A percentile compares a stretch with the other conserved stretches of the same genome.
Evolutionary conservation across 169 alveolate species (phyloP).

Genomic region (Cryptosporidium andersoni): DNA sequence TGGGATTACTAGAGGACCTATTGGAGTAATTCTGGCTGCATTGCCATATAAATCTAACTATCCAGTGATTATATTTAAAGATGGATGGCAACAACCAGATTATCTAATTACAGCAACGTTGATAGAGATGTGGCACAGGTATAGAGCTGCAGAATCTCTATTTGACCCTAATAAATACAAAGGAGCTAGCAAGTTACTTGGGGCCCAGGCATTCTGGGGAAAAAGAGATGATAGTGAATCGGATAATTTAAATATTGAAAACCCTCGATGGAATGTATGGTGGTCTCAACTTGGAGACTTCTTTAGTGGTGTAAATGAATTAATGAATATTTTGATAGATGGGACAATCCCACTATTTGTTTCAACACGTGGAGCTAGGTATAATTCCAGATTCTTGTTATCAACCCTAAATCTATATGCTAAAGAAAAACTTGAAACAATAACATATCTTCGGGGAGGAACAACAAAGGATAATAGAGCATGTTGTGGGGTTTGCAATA

Average conservation of each 20-base stretch:
- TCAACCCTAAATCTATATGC: slow-evolving; percentile 31
- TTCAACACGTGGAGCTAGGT: slow-evolving; percentile 42
- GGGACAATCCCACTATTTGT: slow-evolving; percentile 59
- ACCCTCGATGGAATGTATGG: slow-evolving; percentile 57
- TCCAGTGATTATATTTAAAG: slow-evolving; percentile 54
- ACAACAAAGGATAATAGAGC: slow-evolving; percentile 37
- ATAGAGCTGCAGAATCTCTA: slow-evolving; percentile 46
- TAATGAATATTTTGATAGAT: slow-evolving; percentile 30
- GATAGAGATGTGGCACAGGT: slow-evolving; percentile 58
- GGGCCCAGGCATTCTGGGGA: slow-evolving; percentile 69
- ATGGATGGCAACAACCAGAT: slow-evolving; percentile 68
- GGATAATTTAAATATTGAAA: neutral
- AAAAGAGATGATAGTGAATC: neutral
- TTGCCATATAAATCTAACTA: slow-evolving; percentile 52
- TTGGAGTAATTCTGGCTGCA: slow-evolving; percentile 57
- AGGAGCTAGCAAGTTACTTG: slow-evolving; percentile 44
- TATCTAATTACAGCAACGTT: slow-evolving; percentile 42
- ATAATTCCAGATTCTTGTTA: slow-evolving; percentile 41
- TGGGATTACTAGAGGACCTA: slow-evolving; percentile 31
- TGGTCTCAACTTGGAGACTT: slow-evolving; percentile 47
- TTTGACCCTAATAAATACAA: slow-evolving; percentile 54
- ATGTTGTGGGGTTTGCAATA: slow-evolving; percentile 6
- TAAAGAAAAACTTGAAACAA: slow-evolving; percentile 55
- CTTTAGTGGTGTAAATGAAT: slow-evolving; percentile 36
- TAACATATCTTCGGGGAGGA: slow-evolving; percentile 45